A percentile compares a stretch with the other conserved stretches of the same genome.
Conservation (phyloP, 345 rosid species). For the Lepidium aucheri region DNA sequence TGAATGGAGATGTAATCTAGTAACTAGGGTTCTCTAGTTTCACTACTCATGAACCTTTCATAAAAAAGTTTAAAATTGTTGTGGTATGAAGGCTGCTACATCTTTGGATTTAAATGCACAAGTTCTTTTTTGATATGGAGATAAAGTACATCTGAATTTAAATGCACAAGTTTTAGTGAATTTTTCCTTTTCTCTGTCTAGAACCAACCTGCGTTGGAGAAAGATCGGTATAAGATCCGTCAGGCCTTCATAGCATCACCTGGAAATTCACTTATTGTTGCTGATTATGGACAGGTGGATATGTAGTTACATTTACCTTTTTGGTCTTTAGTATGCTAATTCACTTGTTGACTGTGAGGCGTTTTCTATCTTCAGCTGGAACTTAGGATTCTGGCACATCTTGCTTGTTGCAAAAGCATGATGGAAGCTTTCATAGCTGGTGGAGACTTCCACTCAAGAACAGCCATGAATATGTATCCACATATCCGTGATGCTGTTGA, state of each 20-base stretch:
- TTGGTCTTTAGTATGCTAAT: neutral
- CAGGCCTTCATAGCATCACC: constrained; percentile 92
- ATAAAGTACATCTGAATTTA: neutral
- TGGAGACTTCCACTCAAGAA: constrained; percentile 98
- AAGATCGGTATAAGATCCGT: constrained; percentile 96
- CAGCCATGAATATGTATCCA: constrained; percentile 95
- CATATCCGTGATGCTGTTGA: constrained; percentile 77
- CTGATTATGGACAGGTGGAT: constrained; percentile 94
- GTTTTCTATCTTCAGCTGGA: constrained; percentile 53
- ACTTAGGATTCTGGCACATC: constrained; percentile 94
- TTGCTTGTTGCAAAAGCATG: constrained; percentile 89
- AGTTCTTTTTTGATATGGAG: neutral
- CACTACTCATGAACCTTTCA: neutral
- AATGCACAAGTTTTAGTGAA: neutral
- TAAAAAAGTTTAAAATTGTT: neutral
- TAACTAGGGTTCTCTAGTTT: constrained; percentile 13
- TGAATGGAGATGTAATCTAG: constrained; percentile 2
- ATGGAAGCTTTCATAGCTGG: constrained; percentile 93
- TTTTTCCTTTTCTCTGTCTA: constrained; percentile 20
- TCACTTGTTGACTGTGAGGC: constrained; percentile 3
- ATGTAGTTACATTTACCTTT: neutral
- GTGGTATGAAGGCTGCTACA: constrained; percentile 2
- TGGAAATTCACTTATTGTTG: constrained; percentile 90
- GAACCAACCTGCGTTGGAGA: constrained; percentile 99
- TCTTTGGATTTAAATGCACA: neutral